phyloP scores from a whole-genome alignment of 225 moss, liverwort and hornwort genomes.

The Takakia lepidozioides region DNA sequence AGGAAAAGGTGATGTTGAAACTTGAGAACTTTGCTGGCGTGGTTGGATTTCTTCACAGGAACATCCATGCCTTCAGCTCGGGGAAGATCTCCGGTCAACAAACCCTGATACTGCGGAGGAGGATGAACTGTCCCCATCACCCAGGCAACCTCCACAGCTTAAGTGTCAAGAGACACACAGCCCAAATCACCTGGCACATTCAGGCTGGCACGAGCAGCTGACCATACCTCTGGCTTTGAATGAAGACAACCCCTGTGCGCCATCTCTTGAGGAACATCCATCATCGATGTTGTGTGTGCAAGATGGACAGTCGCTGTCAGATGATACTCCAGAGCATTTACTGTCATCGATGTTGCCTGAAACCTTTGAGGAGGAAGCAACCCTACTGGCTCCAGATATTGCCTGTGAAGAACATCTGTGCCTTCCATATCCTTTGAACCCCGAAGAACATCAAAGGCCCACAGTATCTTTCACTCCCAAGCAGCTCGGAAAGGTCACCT shows the following conservation, averaged over 20 bases:
- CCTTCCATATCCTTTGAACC: too few species aligned
- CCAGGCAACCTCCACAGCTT: constrained; percentile 9
- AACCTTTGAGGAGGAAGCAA: too few species aligned
- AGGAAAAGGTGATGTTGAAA: too few species aligned
- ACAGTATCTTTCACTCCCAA: constrained; percentile 37
- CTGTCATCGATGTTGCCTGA: too few species aligned
- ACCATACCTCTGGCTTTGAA: too few species aligned
- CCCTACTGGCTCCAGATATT: too few species aligned
- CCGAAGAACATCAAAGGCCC: constrained; percentile 19
- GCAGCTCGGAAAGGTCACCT: too few species aligned
- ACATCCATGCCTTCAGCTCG: constrained; percentile 30
- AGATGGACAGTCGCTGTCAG: too few species aligned
- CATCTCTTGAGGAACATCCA: constrained; percentile 29
- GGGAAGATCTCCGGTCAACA: constrained; percentile 43
- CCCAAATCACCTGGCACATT: constrained; percentile 12
- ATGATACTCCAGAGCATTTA: too few species aligned
- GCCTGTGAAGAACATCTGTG: too few species aligned
- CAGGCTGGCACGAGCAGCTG: constrained; percentile 27
- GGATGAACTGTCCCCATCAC: constrained; percentile 9
- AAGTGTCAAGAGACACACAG: constrained; percentile 10
- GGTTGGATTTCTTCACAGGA: constrained; percentile 26
- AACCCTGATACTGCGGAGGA: constrained; percentile 26
- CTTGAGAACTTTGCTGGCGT: too few species aligned
- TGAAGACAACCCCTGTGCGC: constrained; percentile 43
- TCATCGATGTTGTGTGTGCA: constrained; percentile 34